These are phyloP conservation scores for Trypanosoma vivax DNA, from an alignment of 208 protist genomes.

Conservation along the genomic window DNA sequence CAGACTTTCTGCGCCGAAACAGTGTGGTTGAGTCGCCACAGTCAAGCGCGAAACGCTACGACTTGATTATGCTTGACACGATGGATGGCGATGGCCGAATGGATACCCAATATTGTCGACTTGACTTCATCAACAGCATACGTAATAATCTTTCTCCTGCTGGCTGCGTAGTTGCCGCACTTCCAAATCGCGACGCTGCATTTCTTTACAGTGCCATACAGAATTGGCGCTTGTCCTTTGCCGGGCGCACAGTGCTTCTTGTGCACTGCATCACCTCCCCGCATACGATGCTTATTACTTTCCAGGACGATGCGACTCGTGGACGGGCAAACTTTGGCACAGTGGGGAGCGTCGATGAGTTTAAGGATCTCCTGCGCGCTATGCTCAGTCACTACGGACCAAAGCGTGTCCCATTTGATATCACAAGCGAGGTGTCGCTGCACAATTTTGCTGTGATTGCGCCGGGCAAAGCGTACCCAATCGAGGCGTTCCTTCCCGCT, in stretches of 20 bases:
- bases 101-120: slow-evolving; percentile 57
- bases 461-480: slow-evolving; percentile 46
- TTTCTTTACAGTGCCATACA: slow-evolving; percentile 79
- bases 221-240: slow-evolving; percentile 84
- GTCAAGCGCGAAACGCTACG: slow-evolving; percentile 31
- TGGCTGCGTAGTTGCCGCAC: slow-evolving; percentile 56
- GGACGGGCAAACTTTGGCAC: slow-evolving; percentile 72
- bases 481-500: slow-evolving; percentile 48
- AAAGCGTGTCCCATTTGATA: slow-evolving; percentile 72
- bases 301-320: slow-evolving; percentile 66
- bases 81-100: slow-evolving; percentile 64
- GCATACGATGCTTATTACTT: slow-evolving; percentile 84
- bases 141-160: slow-evolving; percentile 54
- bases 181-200: slow-evolving; percentile 66
- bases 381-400: slow-evolving; percentile 71
- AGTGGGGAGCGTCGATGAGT: slow-evolving; percentile 65
- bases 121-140: slow-evolving; percentile 74
- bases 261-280: slow-evolving; percentile 76
- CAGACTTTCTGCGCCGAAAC: slow-evolving; percentile 52
- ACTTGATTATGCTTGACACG: slow-evolving; percentile 71
- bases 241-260: slow-evolving; percentile 65
- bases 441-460: slow-evolving; percentile 65
- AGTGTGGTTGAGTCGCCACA: slow-evolving; percentile 13
- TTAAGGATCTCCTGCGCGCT: slow-evolving; percentile 68
- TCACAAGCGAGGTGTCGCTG: slow-evolving; percentile 59